Conservation (phyloP, 2,329 filamentous ascomycete species). For the Monosporascus sp. region DNA sequence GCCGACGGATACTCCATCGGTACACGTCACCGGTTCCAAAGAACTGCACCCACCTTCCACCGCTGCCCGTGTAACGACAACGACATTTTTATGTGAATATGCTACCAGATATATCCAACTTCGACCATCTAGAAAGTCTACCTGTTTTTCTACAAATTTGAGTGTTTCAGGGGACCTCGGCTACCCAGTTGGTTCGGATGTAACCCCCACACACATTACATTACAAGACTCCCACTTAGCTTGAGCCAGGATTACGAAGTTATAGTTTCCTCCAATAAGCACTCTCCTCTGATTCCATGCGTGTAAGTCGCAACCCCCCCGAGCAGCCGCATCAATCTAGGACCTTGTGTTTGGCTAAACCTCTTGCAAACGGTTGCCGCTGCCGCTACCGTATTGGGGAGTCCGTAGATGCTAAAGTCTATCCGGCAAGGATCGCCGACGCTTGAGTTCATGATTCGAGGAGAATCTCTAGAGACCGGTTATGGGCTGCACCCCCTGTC, state of each 20-base stretch:
- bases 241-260: neutral
- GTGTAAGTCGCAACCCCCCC: neutral
- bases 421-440: neutral
- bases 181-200: neutral
- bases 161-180: too few relatives aligned
- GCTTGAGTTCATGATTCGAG: neutral
- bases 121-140: too few relatives aligned
- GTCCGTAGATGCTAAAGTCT: neutral
- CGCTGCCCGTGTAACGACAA: neutral
- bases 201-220: neutral
- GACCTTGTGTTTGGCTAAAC: neutral
- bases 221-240: neutral
- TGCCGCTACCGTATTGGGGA: neutral
- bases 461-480: neutral
- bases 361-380: neutral
- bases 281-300: neutral
- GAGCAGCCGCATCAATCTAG: neutral
- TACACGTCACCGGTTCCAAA: neutral
- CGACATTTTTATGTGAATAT: too few relatives aligned
- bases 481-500: neutral
- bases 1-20: neutral
- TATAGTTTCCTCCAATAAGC: neutral
- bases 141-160: too few relatives aligned
- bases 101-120: too few relatives aligned
- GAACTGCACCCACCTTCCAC: neutral